These are phyloP conservation scores for Coemansia sp. DNA, from an alignment of 192 early-diverging fungal species.

Conservation along the genomic window DNA sequence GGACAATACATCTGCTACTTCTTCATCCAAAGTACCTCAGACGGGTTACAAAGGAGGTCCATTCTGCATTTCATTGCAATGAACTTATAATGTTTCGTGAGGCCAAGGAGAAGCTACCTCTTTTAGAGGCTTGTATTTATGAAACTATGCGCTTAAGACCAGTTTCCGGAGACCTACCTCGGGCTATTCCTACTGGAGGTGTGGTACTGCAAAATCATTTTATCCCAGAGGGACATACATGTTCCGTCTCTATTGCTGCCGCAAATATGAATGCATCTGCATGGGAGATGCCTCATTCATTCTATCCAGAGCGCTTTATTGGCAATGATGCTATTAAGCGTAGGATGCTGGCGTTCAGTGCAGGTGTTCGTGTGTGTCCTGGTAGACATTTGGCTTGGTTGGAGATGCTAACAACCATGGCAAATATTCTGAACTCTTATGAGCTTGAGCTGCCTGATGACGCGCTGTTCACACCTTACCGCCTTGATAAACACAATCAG, in stretches of 20 bases:
- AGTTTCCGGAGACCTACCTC: conserved; percentile 24
- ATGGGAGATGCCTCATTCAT: conserved; percentile 25
- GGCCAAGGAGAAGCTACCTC: conserved; percentile 24
- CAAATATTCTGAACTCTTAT: conserved; percentile 33
- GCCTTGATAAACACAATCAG: neutral
- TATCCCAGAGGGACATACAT: conserved; percentile 38
- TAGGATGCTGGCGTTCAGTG: conserved; percentile 34
- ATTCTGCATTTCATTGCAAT: conserved; percentile 7
- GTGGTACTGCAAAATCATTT: conserved; percentile 28
- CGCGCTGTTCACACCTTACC: conserved; percentile 24
- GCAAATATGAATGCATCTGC: conserved; percentile 13
- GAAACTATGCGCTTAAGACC: conserved; percentile 43
- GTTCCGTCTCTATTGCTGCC: conserved; percentile 23
- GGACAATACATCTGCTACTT: conserved; percentile 40
- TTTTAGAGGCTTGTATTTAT: conserved; percentile 42
- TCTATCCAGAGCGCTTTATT: conserved; percentile 30
- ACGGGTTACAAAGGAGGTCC: conserved; percentile 18
- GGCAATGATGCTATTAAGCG: conserved; percentile 7
- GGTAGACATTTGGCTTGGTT: conserved; percentile 37
- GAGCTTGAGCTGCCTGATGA: conserved; percentile 34
- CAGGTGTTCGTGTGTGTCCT: conserved; percentile 43
- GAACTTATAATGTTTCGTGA: conserved; percentile 27
- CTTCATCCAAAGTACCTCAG: conserved; percentile 25
- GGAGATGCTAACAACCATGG: conserved; percentile 37
- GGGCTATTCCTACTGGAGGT: conserved; percentile 33